phyloP scores from a whole-genome alignment of 2,329 filamentous ascomycete genomes.

The Pseudogymnoascus pannorum region DNA sequence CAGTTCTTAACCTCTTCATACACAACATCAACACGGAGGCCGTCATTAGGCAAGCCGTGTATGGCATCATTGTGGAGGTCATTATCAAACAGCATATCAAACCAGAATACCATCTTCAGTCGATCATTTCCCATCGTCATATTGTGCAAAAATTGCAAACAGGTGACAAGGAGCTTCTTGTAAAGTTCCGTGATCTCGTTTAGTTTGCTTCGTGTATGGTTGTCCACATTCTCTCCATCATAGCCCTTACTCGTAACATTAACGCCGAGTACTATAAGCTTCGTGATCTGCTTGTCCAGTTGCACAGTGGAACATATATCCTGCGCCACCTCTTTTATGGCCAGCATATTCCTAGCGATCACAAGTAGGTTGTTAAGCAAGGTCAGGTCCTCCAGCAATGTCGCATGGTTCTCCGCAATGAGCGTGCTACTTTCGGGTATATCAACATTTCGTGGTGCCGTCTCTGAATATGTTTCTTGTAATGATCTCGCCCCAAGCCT shows the following conservation, averaged over 20 bases:
- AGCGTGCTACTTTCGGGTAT: slow-evolving; percentile 55
- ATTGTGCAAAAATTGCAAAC: slow-evolving; percentile 60
- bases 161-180: slow-evolving; percentile 60
- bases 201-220: slow-evolving; percentile 47
- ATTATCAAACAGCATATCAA: slow-evolving; percentile 56
- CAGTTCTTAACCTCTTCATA: slow-evolving; percentile 55
- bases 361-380: slow-evolving; percentile 61
- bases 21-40: slow-evolving; percentile 49
- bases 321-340: slow-evolving; percentile 57
- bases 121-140: slow-evolving; percentile 63
- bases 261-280: slow-evolving; percentile 57
- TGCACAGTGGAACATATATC: slow-evolving; percentile 57
- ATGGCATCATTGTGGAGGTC: slow-evolving; percentile 44
- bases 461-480: slow-evolving; percentile 45
- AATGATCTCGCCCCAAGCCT: slow-evolving; percentile 53
- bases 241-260: slow-evolving; percentile 62
- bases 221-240: slow-evolving; percentile 54
- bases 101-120: slow-evolving; percentile 65
- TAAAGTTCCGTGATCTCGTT: slow-evolving; percentile 59
- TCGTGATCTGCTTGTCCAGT: slow-evolving; percentile 60
- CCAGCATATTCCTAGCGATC: slow-evolving; percentile 57
- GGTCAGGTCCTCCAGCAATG: slow-evolving; percentile 54
- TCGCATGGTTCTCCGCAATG: slow-evolving; percentile 55
- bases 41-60: slow-evolving; percentile 40
- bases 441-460: slow-evolving; percentile 50